A percentile compares a stretch with the other conserved stretches of the same genome.
Evolutionary conservation across 2,329 filamentous ascomycete species (phyloP).

Genomic region (Calonectria crousiana): DNA sequence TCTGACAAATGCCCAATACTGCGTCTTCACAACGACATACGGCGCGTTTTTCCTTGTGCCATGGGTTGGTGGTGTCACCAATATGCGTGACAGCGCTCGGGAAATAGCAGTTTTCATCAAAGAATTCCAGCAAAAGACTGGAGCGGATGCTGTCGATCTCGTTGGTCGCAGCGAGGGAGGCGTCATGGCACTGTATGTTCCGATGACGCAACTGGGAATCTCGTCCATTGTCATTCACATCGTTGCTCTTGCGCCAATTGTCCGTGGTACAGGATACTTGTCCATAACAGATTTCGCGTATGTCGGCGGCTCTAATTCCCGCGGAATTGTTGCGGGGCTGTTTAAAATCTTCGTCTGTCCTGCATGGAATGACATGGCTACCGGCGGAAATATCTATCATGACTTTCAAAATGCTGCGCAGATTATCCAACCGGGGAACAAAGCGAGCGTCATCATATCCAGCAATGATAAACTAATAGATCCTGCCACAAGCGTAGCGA

Average conservation of each 20-base stretch:
- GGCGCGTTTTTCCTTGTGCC: not conserved
- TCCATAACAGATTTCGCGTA: not conserved
- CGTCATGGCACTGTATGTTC: not conserved
- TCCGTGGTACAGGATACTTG: not conserved
- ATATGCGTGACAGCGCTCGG: not conserved
- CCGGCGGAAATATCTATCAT: not conserved
- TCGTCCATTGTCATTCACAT: not conserved
- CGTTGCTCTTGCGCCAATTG: not conserved
- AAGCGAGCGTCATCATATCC: not conserved
- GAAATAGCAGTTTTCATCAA: not conserved
- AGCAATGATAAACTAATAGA: not conserved
- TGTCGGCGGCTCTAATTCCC: not conserved
- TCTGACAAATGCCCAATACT: not conserved
- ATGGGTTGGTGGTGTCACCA: not conserved
- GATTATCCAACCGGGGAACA: not conserved
- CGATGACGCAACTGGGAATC: not conserved
- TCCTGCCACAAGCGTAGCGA: not conserved
- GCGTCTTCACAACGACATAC: not conserved
- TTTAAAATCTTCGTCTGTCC: not conserved
- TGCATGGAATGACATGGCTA: constrained; percentile 1
- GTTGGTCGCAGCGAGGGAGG: not conserved
- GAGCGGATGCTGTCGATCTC: not conserved
- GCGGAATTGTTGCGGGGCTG: not conserved
- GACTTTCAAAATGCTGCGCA: not conserved
- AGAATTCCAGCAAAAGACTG: not conserved